A percentile compares a stretch with the other conserved stretches of the same genome.
Evolutionary conservation across 371 early-diverging fungal species (phyloP).

Genomic region (Saksenaea oblongispora): DNA sequence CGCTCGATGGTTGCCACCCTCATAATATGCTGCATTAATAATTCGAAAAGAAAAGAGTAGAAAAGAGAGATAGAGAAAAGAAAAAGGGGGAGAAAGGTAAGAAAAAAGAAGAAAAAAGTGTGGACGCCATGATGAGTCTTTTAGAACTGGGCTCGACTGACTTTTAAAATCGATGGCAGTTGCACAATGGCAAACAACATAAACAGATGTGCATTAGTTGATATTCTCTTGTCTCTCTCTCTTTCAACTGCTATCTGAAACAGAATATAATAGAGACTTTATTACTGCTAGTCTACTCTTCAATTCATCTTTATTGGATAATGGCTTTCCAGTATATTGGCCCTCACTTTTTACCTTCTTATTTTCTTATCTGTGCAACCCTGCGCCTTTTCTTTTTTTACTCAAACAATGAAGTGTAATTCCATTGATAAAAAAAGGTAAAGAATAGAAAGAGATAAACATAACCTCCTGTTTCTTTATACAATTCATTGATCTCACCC

Average conservation of each 20-base stretch:
- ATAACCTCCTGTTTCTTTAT: neutral
- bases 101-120: neutral
- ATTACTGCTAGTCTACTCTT: too few relatives aligned
- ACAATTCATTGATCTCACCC: too few relatives aligned
- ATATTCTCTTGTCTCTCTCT: neutral
- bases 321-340: neutral
- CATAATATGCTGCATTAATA: neutral
- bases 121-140: neutral
- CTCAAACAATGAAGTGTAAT: conserved; percentile 1
- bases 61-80: too few relatives aligned
- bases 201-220: conserved; percentile 4
- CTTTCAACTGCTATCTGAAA: neutral
- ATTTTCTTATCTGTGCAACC: neutral
- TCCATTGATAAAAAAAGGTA: too few relatives aligned
- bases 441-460: too few relatives aligned
- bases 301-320: too few relatives aligned
- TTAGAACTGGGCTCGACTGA: neutral
- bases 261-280: neutral
- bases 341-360: neutral
- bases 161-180: conserved; percentile 3
- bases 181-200: conserved; percentile 1
- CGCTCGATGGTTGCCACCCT: neutral
- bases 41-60: too few relatives aligned
- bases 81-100: neutral
- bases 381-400: conserved; percentile 3